These are phyloP conservation scores for Guadua angustifolia DNA, from an alignment of 176 grass and related monocot species.

Conservation along the genomic window DNA sequence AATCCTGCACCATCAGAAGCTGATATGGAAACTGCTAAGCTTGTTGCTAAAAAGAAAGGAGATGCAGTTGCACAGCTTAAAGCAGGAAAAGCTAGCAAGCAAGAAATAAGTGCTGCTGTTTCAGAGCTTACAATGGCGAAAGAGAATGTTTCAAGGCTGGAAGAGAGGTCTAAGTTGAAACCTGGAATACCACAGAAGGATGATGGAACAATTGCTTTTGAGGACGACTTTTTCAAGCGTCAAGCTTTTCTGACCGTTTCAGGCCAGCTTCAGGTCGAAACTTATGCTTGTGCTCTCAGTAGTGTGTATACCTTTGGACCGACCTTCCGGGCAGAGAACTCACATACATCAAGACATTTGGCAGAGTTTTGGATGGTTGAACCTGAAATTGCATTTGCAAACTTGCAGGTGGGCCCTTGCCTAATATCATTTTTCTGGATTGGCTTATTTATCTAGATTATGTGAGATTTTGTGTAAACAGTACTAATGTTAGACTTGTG, in stretches of 20 bases:
- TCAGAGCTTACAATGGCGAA: conserved; percentile 70
- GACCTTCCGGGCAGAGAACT: too few relatives aligned
- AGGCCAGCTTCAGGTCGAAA: conserved; percentile 95
- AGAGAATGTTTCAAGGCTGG: conserved; percentile 63
- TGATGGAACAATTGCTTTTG: conserved; percentile 79
- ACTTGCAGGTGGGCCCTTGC: too few relatives aligned
- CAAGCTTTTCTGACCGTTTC: conserved; percentile 96
- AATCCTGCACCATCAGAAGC: conserved; percentile 75
- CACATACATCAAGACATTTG: too few relatives aligned
- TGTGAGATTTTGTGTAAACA: too few relatives aligned
- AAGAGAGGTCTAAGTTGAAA: conserved; percentile 93
- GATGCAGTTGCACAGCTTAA: conserved; percentile 65
- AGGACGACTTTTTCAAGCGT: conserved; percentile 83
- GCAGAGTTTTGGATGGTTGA: too few relatives aligned
- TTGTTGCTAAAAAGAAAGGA: conserved; percentile 75
- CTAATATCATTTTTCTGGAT: too few relatives aligned
- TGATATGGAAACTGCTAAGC: conserved; percentile 71
- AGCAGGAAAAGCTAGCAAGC: conserved; percentile 72
- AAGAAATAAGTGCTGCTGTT: conserved; percentile 67
- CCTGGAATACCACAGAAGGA: conserved; percentile 67
- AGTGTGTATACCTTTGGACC: conserved; percentile 65
- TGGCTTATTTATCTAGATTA: too few relatives aligned
- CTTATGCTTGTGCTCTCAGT: conserved; percentile 85
- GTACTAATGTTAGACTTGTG: conserved; percentile 24
- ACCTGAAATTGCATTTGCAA: too few relatives aligned